Conservation (phyloP, 257 asterid genomes). For the Datura wrightii region DNA sequence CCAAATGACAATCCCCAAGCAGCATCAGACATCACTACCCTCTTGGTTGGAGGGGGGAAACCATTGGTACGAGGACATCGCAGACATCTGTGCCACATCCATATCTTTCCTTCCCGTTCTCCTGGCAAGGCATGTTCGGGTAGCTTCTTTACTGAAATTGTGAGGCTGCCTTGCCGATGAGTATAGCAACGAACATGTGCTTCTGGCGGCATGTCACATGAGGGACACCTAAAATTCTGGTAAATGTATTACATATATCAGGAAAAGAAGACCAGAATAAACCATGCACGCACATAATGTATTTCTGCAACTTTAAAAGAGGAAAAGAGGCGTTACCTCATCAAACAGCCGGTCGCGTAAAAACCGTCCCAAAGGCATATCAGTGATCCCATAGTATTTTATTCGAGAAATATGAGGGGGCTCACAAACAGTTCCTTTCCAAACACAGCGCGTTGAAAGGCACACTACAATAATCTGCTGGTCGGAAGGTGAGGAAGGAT, state of each 20-base stretch:
- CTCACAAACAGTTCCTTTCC: constrained; percentile 97
- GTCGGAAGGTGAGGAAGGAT: constrained; percentile 89
- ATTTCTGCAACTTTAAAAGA: constrained; percentile 15
- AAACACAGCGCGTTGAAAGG: constrained; percentile 81
- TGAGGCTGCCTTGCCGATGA: constrained; percentile 94
- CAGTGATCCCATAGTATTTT: constrained; percentile 84
- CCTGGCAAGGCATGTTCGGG: constrained; percentile 79
- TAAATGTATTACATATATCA: constrained; percentile 28
- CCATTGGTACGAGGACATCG: constrained; percentile 86
- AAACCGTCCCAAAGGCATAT: constrained; percentile 95
- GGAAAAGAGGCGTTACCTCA: constrained; percentile 61
- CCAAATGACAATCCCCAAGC: constrained; percentile 98
- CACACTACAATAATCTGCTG: constrained; percentile 91
- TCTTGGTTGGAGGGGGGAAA: constrained; percentile 91
- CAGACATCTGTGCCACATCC: constrained; percentile 99
- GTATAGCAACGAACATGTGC: constrained; percentile 97
- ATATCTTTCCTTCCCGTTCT: constrained; percentile 82
- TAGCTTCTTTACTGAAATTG: constrained; percentile 88
- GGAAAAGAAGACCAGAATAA: constrained; percentile 28
- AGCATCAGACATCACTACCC: constrained; percentile 97
- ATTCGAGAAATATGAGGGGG: constrained; percentile 86
- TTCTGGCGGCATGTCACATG: constrained; percentile 95
- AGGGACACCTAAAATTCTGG: constrained; percentile 80
- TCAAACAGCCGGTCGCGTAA: constrained; percentile 89
- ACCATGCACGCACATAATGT: background rate